phyloP scores from a whole-genome alignment of 176 grass and related monocot species.

The sorghum (Sorghum bicolor) region DNA sequence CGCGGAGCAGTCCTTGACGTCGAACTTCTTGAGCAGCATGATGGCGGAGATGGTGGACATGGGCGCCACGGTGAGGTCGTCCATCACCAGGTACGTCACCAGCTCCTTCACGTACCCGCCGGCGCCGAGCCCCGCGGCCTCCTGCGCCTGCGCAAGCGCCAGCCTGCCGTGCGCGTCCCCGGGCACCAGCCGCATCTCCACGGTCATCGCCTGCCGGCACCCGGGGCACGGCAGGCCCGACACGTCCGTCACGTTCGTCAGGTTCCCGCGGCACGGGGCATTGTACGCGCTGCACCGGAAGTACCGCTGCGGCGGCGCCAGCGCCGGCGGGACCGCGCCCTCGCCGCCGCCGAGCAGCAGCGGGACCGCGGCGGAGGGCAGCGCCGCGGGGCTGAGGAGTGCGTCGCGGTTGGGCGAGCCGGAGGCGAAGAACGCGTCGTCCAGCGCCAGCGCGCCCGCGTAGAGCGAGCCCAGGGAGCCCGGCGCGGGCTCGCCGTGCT shows the following conservation, averaged over 20 bases:
- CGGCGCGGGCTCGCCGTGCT: conserved; percentile 9
- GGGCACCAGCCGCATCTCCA: conserved; percentile 39
- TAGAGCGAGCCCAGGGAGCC: conserved; percentile 48
- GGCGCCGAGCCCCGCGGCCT: background rate
- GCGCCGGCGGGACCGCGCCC: background rate
- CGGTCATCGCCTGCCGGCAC: conserved; percentile 37
- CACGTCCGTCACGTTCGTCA: conserved; percentile 39
- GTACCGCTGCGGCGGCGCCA: conserved; percentile 12
- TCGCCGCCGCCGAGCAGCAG: conserved; percentile 18
- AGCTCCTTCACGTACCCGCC: conserved; percentile 53
- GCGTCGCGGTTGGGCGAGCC: conserved; percentile 25
- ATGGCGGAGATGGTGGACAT: conserved; percentile 71
- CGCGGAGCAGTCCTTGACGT: conserved; percentile 39
- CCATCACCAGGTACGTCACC: conserved; percentile 67
- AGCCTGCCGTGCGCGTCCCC: conserved; percentile 32
- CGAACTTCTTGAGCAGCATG: conserved; percentile 62
- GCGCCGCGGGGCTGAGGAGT: conserved; percentile 31
- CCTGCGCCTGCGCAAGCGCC: conserved; percentile 4
- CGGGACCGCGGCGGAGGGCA: conserved; percentile 16
- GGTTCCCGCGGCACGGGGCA: conserved; percentile 10
- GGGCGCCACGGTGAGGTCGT: conserved; percentile 53
- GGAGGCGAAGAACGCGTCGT: conserved; percentile 41
- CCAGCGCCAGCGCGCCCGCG: conserved; percentile 38
- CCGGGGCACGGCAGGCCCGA: conserved; percentile 23
- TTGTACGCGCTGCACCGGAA: conserved; percentile 28